Evolutionary conservation across 2,329 filamentous ascomycete genomes (phyloP), one percentile per base, ranked within the genome.

Genomic region (Nectriaceae sp.): DNA sequence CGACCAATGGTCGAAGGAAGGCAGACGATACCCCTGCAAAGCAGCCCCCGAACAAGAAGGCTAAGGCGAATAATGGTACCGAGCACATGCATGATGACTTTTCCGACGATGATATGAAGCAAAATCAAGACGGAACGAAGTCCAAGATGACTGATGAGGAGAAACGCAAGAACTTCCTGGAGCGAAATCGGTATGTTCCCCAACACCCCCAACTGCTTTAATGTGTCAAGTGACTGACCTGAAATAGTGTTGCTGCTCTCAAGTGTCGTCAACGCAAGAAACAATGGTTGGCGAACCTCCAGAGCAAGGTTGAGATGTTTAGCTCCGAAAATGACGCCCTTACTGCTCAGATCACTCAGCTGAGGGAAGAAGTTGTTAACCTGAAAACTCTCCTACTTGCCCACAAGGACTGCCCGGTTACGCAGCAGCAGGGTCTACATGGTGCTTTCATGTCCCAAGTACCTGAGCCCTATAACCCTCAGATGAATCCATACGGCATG

Each of bases 241-340:
- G 11, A 36, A 8, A 19, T 56, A 97, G 94, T 66, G 91, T 99
- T 56, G 94, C 94, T 54, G 94, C 94, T 3, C 78, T 99, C 50
- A 99, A 99, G 67, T 99, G 94, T 71, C 88, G 94, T 52, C 94
- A 99, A 70, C 84, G 94, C 18, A 99, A 99, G 79, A 99, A 99
- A 79, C 94, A 97, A 68, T 99, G 94, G 94, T 82, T 97, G 49
- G 89, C 89, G 24, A 97, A 96, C 60, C 79, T 99, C 2, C 94
- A 99, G 69, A 83, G 84, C 47, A 97, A 97, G 70, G 93, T 97
- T 15, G 94, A 99, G 69, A 79, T 96, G 57, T 97, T 91, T 65
- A 92, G 88, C 54, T 87, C 80, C 1, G 94, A 99, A 70, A 97
- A 97, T 55, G 94, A 99, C 64, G 84, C 84, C 2, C 78, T 99